Evolutionary conservation across 2,329 filamentous ascomycete genomes (phyloP).

Genomic region (Apiospora kogelbergensis): DNA sequence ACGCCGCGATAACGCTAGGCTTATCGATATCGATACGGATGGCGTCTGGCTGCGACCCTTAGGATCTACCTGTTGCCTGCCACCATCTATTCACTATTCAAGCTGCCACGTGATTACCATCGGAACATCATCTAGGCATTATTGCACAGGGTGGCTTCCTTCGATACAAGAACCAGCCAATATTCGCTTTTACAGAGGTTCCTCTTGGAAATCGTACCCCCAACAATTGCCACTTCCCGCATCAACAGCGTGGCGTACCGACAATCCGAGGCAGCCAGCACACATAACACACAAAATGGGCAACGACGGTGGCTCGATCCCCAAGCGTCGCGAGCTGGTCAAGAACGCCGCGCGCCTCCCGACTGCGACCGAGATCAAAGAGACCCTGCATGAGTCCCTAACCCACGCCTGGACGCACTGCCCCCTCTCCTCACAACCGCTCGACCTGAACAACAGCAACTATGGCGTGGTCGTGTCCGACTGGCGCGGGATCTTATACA

Average conservation of each 20-base stretch:
- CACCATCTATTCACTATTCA: background rate
- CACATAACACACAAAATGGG: conserved; percentile 63
- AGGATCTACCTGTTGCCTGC: background rate
- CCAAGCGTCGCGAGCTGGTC: conserved; percentile 92
- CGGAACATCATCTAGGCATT: too few species aligned
- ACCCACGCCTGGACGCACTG: conserved; percentile 85
- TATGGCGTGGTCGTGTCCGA: conserved; percentile 74
- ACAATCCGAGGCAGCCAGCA: background rate
- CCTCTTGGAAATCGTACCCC: background rate
- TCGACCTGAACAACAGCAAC: conserved; percentile 66
- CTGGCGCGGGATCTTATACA: conserved; percentile 81
- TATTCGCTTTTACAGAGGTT: background rate
- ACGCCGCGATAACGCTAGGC: background rate
- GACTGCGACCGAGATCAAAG: conserved; percentile 84
- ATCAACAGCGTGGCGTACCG: background rate
- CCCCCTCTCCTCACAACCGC: conserved; percentile 75
- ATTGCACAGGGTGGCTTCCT: too few species aligned
- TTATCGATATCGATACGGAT: background rate
- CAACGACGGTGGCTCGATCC: conserved; percentile 96
- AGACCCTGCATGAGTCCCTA: conserved; percentile 80
- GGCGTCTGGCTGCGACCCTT: too few species aligned
- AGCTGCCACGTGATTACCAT: background rate
- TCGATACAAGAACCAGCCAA: background rate
- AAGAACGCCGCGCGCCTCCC: conserved; percentile 85
- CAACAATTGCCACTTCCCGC: background rate